These are phyloP conservation scores for Vaccinium vitisidaea DNA, from an alignment of 148 eudicot genomes.

Conservation along the genomic window DNA sequence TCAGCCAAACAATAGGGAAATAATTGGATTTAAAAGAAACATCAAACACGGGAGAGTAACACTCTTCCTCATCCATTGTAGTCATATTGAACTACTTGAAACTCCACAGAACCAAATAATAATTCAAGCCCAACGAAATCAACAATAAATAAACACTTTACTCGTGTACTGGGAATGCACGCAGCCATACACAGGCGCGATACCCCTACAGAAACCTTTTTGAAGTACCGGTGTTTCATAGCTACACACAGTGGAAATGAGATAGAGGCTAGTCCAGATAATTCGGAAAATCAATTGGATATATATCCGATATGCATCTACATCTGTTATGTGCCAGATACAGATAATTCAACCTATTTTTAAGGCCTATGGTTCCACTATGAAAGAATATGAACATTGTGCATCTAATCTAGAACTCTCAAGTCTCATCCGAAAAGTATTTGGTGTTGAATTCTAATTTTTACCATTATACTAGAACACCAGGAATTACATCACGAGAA, in stretches of 20 bases:
- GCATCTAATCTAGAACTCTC: background rate
- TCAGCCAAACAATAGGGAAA: background rate
- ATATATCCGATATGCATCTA: background rate
- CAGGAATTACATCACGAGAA: background rate
- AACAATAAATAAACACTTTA: background rate
- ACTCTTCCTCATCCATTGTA: background rate
- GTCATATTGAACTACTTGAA: too few species aligned
- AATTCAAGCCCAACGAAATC: background rate
- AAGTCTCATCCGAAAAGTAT: background rate
- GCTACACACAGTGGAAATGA: background rate
- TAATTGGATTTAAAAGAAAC: background rate
- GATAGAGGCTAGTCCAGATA: background rate
- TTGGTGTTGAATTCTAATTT: background rate
- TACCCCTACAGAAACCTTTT: background rate
- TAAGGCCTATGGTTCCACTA: background rate
- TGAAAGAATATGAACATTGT: background rate
- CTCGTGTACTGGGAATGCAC: background rate
- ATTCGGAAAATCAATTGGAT: background rate
- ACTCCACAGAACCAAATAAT: background rate
- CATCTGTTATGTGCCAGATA: background rate
- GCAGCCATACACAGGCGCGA: background rate
- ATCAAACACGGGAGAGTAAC: background rate
- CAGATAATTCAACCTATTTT: background rate
- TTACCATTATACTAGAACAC: background rate
- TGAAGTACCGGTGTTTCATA: background rate